Evolutionary conservation across 129 eudicot species (phyloP).

Genomic region (Heracleum sosnowskyi): DNA sequence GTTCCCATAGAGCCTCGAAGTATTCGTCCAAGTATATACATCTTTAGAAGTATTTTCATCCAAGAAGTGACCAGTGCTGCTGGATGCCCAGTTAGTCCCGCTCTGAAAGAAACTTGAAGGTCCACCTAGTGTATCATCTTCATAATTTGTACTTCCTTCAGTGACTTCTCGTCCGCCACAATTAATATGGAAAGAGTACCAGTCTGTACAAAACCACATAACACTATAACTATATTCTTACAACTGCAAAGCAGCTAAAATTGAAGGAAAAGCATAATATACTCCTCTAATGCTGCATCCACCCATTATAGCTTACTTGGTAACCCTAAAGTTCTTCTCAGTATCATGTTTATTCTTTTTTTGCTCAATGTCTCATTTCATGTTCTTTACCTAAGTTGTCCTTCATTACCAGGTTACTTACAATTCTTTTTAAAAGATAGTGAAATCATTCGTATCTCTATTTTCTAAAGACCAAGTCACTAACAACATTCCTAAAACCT

Average conservation of each 20-base stretch:
- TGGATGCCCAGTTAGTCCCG: constrained; percentile 49
- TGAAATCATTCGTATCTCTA: not conserved
- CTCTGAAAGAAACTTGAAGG: constrained; percentile 33
- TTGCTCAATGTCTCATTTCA: not conserved
- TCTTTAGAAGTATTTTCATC: constrained; percentile 28
- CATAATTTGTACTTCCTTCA: constrained; percentile 23
- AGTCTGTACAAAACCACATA: constrained; percentile 22
- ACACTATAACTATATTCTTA: not conserved
- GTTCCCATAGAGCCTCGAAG: constrained; percentile 20
- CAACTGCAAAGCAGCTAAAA: not conserved
- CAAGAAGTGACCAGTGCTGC: constrained; percentile 78
- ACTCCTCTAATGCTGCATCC: not conserved
- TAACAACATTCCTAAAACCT: not conserved
- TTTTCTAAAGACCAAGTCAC: not conserved
- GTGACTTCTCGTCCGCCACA: constrained; percentile 54
- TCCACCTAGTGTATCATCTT: constrained; percentile 35
- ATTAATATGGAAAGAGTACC: constrained; percentile 47
- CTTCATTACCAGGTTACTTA: not conserved
- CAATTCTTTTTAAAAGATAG: not conserved
- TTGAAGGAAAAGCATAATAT: not conserved
- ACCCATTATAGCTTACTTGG: not conserved
- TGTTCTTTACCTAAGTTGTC: not conserved
- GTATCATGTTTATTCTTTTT: not conserved
- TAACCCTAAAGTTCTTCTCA: not conserved
- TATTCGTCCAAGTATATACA: constrained; percentile 15